A percentile compares a stretch with the other conserved stretches of the same genome.
Conservation (phyloP, 2,329 filamentous ascomycete genomes). For the Nemania diffusa region DNA sequence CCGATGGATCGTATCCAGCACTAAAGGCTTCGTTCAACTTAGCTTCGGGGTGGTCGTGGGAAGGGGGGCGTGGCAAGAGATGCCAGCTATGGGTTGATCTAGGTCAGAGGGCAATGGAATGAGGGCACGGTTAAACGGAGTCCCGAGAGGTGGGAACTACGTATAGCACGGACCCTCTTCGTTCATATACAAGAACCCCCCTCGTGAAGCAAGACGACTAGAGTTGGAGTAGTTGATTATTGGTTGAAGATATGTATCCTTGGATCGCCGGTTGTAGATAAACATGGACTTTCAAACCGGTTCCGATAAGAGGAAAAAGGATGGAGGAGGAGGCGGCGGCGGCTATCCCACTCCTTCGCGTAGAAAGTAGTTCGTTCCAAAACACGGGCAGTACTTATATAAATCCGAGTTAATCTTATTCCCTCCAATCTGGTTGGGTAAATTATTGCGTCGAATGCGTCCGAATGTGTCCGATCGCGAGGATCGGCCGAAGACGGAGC, state of each 20-base stretch:
- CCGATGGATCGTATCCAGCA: constrained; percentile 37
- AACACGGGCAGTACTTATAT: neutral
- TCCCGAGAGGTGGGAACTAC: neutral
- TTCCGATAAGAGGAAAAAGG: neutral
- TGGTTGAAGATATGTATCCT: neutral
- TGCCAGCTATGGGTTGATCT: constrained; percentile 58
- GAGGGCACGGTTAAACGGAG: neutral
- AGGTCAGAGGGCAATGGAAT: constrained; percentile 35
- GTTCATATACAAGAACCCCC: neutral
- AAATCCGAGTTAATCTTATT: neutral
- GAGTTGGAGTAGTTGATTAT: neutral
- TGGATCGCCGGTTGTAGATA: neutral
- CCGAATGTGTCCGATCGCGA: neutral
- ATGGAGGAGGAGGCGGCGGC: neutral
- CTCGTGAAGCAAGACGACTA: neutral
- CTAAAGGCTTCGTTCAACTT: constrained; percentile 49
- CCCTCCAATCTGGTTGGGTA: neutral
- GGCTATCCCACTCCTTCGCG: neutral
- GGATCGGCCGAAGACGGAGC: constrained; percentile 2
- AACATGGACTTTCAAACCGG: neutral
- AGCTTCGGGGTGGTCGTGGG: constrained; percentile 58
- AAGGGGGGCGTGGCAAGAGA: constrained; percentile 57
- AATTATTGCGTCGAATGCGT: no score
- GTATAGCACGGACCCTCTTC: neutral
- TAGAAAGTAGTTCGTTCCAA: neutral